Percentiles rank a stretch among this genome's conserved stretches.
phyloP scores from a whole-genome alignment of 352 stramenopile genomes.

The Pythium guiyangense region DNA sequence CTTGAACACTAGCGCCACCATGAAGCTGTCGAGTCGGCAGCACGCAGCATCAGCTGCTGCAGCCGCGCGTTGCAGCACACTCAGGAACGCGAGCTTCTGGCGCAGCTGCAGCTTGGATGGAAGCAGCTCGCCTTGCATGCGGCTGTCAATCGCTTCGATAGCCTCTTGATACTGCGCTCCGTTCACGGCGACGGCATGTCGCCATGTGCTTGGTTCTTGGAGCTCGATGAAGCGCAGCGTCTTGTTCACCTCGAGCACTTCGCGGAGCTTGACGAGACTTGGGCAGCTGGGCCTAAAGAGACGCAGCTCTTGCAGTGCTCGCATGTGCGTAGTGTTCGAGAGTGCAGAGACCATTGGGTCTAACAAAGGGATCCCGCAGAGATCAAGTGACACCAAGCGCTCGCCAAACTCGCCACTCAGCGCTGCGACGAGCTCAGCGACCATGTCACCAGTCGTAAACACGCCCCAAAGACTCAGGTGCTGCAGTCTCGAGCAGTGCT shows the following conservation, averaged over 20 bases:
- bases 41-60: neutral
- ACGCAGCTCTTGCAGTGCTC: too few relatives aligned
- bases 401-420: neutral
- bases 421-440: neutral
- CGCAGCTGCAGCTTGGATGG: too few relatives aligned
- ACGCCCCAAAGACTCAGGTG: neutral
- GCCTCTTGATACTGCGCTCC: neutral
- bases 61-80: neutral
- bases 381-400: conserved; percentile 1
- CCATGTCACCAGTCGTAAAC: neutral
- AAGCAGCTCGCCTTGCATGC: too few relatives aligned
- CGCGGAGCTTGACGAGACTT: too few relatives aligned
- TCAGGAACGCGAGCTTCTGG: conserved; percentile 7
- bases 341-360: too few relatives aligned
- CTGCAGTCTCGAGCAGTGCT: conserved; percentile 2
- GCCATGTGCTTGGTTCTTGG: neutral
- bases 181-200: conserved; percentile 1
- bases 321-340: too few relatives aligned
- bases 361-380: too few relatives aligned
- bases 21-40: neutral
- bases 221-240: conserved; percentile 5
- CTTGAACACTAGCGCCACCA: too few relatives aligned
- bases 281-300: too few relatives aligned
- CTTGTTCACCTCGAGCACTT: conserved; percentile 2
- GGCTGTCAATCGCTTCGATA: neutral